Evolutionary conservation across 192 early-diverging fungal genomes (phyloP), one percentile per base, ranked within the genome.

Genomic region (Linnemannia exigua): DNA sequence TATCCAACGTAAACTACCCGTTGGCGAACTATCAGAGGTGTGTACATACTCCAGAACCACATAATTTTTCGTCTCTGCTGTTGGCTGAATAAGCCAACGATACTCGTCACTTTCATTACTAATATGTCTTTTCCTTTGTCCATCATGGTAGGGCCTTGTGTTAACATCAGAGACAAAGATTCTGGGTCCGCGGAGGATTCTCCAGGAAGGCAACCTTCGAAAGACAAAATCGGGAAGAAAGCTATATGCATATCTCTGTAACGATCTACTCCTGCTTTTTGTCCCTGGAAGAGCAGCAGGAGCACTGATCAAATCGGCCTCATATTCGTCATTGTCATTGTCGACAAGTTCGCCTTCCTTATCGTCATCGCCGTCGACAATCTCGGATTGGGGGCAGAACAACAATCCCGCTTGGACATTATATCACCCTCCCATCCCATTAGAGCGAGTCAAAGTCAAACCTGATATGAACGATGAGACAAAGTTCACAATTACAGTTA

Each of bases 171-270:
- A 91, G 41, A 94, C 95, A 46, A 82, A 90, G 37, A 80, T 79
- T 22, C 75, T 95, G 28, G 93, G 93, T 6, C 79, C 79, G 14
- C 88, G 96, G 48, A 87, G 90, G 70, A 93, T 95, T 70, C 83
- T 96, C 15, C 90, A 93, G 73, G 95, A 97, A 58, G 95, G 96
- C 44, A 71, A 80, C 31, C 83, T 97, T 14, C 79, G 89, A 22
- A 97, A 97, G 80, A 89, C 91, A 20, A 97, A 96, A 70, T 95
- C 95, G 75, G 95, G 94, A 17, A 88, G 95, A 37, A 95, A 94
- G 74, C 87, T 97, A 3, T 90, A 94, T 77, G 94, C 79, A 33
- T 94, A 90, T 77, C 80, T 96, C 41, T 96, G 95, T 87, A 95
- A 93, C 76, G 95, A 96, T 80, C 81, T 96, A 75, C 76, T 96